Percentiles rank a stretch among this genome's conserved stretches.
Conservation (phyloP, 2,329 filamentous ascomycete genomes). For the Blastomyces parvus region DNA sequence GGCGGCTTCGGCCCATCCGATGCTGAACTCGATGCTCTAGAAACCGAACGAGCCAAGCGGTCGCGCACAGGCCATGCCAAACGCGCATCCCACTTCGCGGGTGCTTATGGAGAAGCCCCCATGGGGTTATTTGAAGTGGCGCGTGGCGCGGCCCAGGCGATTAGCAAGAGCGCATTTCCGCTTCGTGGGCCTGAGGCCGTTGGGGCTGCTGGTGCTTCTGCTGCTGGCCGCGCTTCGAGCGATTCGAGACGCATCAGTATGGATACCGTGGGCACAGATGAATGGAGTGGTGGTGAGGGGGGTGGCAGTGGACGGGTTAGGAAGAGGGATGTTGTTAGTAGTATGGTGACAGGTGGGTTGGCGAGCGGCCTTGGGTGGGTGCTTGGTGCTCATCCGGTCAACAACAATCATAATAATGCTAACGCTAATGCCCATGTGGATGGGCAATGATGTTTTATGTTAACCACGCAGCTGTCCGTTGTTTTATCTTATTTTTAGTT, state of each 20-base stretch:
- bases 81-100: conserved; percentile 12
- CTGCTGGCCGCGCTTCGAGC: conserved; percentile 2
- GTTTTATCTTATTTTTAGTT: neutral
- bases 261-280: conserved; percentile 5
- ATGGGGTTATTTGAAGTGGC: conserved; percentile 46
- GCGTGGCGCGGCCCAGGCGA: conserved; percentile 39
- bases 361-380: conserved; percentile 57
- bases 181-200: conserved; percentile 22
- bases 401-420: conserved; percentile 17
- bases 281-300: conserved; percentile 12
- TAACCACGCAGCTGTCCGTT: neutral
- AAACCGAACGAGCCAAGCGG: conserved; percentile 34
- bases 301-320: conserved; percentile 31
- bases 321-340: conserved; percentile 50
- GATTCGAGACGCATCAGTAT: conserved; percentile 2
- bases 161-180: conserved; percentile 42
- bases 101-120: conserved; percentile 37
- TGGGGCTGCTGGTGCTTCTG: neutral
- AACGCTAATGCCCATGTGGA: neutral
- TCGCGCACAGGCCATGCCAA: conserved; percentile 16
- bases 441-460: conserved; percentile 1
- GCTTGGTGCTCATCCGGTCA: conserved; percentile 44
- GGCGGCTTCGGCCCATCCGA: conserved; percentile 38
- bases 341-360: conserved; percentile 53
- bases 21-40: conserved; percentile 37